These are phyloP conservation scores for Penicillium simplicissimum DNA, from an alignment of 495 filamentous ascomycete species.

Conservation along the genomic window DNA sequence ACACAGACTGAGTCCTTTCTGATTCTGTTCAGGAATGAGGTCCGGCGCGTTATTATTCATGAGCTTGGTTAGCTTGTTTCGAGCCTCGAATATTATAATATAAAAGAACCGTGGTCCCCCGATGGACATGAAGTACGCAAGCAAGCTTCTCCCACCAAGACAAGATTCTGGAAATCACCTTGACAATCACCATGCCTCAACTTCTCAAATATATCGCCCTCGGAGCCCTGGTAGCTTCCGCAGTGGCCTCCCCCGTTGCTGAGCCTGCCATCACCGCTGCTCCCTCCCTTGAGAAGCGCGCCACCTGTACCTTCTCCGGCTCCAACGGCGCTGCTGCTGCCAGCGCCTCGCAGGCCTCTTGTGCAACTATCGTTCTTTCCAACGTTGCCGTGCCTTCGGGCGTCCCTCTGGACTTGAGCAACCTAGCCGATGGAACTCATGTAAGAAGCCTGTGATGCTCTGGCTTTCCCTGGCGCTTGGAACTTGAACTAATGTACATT, in stretches of 20 bases:
- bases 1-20: background rate
- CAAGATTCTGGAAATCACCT: slow-evolving; percentile 3
- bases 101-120: background rate
- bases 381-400: slow-evolving; percentile 54
- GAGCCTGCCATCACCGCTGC: slow-evolving; percentile 7
- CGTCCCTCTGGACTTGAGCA: slow-evolving; percentile 52
- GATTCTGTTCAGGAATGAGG: background rate
- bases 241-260: background rate
- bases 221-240: slow-evolving; percentile 1
- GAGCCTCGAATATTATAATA: background rate
- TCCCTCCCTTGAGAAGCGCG: slow-evolving; percentile 7
- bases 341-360: slow-evolving; percentile 47
- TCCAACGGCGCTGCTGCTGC: slow-evolving; percentile 34
- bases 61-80: background rate
- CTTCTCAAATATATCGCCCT: background rate
- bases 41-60: background rate
- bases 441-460: slow-evolving; percentile 36
- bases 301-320: slow-evolving; percentile 51
- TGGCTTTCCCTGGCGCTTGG: background rate
- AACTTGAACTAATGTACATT: background rate
- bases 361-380: slow-evolving; percentile 51
- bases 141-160: background rate
- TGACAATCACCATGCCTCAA: slow-evolving; percentile 4
- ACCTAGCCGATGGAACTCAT: slow-evolving; percentile 44
- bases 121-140: background rate